phyloP scores from a whole-genome alignment of 1,284 basidiomycete species.

The Apiotrichum veenhuisii region DNA sequence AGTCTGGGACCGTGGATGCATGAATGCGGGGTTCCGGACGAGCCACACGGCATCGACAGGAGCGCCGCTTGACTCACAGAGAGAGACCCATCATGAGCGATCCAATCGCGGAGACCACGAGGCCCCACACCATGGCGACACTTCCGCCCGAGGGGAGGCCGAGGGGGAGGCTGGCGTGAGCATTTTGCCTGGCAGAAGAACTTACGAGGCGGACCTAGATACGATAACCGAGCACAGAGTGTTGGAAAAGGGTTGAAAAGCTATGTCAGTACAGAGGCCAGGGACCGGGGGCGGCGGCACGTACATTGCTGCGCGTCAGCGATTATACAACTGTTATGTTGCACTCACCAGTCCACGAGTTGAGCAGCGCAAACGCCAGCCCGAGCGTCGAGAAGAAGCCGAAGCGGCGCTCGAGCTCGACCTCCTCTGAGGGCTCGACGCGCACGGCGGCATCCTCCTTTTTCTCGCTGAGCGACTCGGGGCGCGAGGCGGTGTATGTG shows the following conservation, averaged over 20 bases:
- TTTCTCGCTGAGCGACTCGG: background rate
- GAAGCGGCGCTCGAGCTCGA: slow-evolving; percentile 25
- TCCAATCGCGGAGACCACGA: slow-evolving; percentile 32
- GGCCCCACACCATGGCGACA: slow-evolving; percentile 40
- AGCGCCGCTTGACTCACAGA: slow-evolving; percentile 20
- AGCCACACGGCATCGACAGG: no score
- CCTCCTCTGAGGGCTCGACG: background rate
- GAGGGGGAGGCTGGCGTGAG: slow-evolving; percentile 15
- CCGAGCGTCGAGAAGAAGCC: slow-evolving; percentile 17
- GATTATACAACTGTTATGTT: no score
- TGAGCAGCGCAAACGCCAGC: slow-evolving; percentile 24
- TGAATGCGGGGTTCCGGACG: no score
- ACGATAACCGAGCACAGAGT: background rate
- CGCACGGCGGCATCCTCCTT: background rate
- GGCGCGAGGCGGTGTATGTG: no score
- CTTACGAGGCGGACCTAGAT: slow-evolving; percentile 2
- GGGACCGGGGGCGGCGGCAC: background rate
- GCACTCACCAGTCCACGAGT: slow-evolving; percentile 20
- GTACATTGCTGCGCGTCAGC: background rate
- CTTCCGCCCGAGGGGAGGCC: slow-evolving; percentile 38
- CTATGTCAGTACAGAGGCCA: background rate
- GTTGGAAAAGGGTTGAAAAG: background rate
- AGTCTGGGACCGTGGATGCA: no score
- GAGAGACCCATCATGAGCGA: slow-evolving; percentile 28
- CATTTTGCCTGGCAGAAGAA: background rate